A percentile compares a stretch with the other conserved stretches of the same genome.
phyloP scores from a whole-genome alignment of 108 stramenopile species.

The Cylindrotheca closterium region DNA sequence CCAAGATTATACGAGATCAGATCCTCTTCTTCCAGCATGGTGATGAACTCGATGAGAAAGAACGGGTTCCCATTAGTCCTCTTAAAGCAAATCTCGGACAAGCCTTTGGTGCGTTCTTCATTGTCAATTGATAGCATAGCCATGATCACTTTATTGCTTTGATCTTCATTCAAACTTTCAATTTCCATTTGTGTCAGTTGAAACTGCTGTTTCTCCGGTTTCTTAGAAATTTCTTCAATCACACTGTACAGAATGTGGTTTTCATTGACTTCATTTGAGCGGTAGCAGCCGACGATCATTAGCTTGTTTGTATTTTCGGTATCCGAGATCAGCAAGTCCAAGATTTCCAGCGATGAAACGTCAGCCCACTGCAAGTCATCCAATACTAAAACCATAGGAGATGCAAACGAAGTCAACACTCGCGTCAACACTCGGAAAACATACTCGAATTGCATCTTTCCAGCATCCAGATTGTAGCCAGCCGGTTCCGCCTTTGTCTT shows the following conservation, averaged over 20 bases:
- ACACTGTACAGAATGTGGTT: neutral
- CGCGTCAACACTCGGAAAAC: slow-evolving; percentile 5
- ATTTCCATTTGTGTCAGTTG: neutral
- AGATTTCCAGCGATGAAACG: slow-evolving; percentile 37
- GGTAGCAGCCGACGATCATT: slow-evolving; percentile 16
- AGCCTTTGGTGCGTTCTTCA: neutral
- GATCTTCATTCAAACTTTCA: neutral
- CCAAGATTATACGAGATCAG: slow-evolving; percentile 1
- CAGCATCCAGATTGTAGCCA: neutral
- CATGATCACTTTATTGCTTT: slow-evolving; percentile 6
- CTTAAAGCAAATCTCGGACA: slow-evolving; percentile 1
- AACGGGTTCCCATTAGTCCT: slow-evolving; percentile 18
- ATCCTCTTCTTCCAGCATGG: slow-evolving; percentile 11
- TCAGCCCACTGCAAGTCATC: slow-evolving; percentile 73
- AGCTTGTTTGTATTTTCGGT: slow-evolving; percentile 11
- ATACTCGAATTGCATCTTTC: slow-evolving; percentile 5
- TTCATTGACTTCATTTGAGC: slow-evolving; percentile 8
- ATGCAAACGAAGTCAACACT: neutral
- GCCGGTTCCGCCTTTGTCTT: neutral
- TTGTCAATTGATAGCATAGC: slow-evolving; percentile 5
- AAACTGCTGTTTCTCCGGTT: neutral
- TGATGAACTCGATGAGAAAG: too few relatives aligned
- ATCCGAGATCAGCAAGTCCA: slow-evolving; percentile 23
- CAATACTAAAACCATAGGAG: slow-evolving; percentile 34
- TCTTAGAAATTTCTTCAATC: neutral